Evolutionary conservation across 441 rosid genomes (phyloP), one percentile per base, ranked within the genome.

Genomic region (Erysimum cheiri): DNA sequence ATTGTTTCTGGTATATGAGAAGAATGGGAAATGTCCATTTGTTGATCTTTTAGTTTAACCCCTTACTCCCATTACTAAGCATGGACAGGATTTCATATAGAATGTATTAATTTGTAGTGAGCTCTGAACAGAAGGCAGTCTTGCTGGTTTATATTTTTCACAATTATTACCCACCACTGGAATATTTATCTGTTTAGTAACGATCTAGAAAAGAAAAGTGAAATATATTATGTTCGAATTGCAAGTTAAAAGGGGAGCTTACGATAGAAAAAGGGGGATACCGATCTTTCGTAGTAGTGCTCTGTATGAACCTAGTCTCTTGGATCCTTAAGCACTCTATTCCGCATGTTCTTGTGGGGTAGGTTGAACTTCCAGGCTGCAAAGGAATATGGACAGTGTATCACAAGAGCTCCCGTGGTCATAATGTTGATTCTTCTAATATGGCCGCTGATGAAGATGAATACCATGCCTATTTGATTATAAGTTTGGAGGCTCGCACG

Each of bases 311-410:
- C 48, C 43, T 44, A 50, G 62, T 63, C 60, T 52, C 64, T 26
- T 32, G 13, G 37, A 26, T 57, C 39, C 80, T 35, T 43, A 31
- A 60, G 6, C 69, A 60, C 64, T 8, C 57, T 67, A 31, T 76
- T 76, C 50, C 6, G 22, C 13, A 29, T 59, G 19, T 71, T 69
- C 40, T 53, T 65, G 72, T 56, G 35, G 78, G 33, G 80, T 85
- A 96, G 99, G 99, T 96, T 80, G 96, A 92, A 76, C 90, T 96
- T 66, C 87, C 91, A 58, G 97, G 99, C 72, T 96, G 99, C 80
- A 89, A 85, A 84, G 99, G 96, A 80, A 91, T 96, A 80, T 96
- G 99, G 99, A 91, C 97, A 17, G 98, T 96, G 71, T 96, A 92
- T 80, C 98, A 93, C 81, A 92, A 96, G 85, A 93, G 85, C 78